These are phyloP conservation scores for Didymella keratinophila DNA, from an alignment of 2,329 filamentous ascomycete species.

Conservation along the genomic window DNA sequence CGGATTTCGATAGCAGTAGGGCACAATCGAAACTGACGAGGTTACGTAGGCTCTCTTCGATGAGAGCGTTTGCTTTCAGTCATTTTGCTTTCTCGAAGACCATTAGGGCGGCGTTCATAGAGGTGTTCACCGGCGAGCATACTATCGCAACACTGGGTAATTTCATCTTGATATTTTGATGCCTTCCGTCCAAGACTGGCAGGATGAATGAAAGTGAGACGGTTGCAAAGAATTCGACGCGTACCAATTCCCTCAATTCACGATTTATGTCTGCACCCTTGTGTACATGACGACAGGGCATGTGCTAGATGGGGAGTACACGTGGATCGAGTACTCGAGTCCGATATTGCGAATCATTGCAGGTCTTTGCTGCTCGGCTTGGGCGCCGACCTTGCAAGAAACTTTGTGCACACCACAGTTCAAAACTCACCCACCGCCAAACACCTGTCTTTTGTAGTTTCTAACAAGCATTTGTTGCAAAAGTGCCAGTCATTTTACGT, in stretches of 20 bases:
- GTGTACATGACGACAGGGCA: background rate
- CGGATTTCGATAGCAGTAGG: constrained; percentile 1
- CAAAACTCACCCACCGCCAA: background rate
- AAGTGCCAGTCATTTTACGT: background rate
- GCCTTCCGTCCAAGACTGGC: background rate
- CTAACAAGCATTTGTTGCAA: constrained; percentile 1
- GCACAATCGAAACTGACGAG: constrained; percentile 9
- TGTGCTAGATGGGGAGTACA: background rate
- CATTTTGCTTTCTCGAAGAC: constrained; percentile 24
- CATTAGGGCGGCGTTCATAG: constrained; percentile 43
- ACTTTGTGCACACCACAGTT: background rate
- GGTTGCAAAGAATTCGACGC: background rate
- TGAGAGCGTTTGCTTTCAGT: constrained; percentile 3
- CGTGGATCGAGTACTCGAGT: background rate
- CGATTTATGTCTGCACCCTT: background rate
- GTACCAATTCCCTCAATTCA: background rate
- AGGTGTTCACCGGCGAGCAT: constrained; percentile 30
- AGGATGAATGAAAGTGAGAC: background rate
- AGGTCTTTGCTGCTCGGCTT: background rate
- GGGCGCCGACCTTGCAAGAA: background rate
- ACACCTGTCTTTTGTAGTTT: background rate
- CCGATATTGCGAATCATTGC: background rate
- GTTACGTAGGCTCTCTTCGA: constrained; percentile 19
- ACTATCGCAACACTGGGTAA: constrained; percentile 13
- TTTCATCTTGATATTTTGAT: constrained; percentile 5